Conservation (phyloP, 805 yeast genomes). For the Candida krabiensis region DNA sequence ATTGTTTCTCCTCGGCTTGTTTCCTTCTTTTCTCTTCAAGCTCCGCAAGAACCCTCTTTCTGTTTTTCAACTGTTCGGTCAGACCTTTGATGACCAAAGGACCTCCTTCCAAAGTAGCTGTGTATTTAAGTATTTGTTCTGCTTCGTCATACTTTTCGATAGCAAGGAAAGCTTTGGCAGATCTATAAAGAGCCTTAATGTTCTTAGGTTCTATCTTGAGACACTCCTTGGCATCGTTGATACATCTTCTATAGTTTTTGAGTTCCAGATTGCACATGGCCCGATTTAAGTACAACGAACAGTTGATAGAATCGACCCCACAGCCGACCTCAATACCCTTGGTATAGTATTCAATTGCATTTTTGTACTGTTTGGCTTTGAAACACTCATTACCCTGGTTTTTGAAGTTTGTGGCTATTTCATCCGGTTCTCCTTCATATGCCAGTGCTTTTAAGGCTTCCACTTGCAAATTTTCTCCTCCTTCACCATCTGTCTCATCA, state of each 20-base stretch:
- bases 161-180: constrained; percentile 75
- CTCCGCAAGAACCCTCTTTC: constrained; percentile 24
- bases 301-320: constrained; percentile 52
- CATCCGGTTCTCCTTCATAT: constrained; percentile 94
- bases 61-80: constrained; percentile 38
- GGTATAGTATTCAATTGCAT: constrained; percentile 77
- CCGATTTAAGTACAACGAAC: constrained; percentile 72
- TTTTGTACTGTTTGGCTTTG: constrained; percentile 65
- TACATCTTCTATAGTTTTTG: constrained; percentile 79
- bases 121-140: constrained; percentile 61
- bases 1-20: constrained; percentile 40
- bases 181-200: constrained; percentile 81
- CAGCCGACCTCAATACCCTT: constrained; percentile 76
- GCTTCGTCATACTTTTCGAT: constrained; percentile 75
- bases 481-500: constrained; percentile 73
- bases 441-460: constrained; percentile 92
- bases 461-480: constrained; percentile 69
- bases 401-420: constrained; percentile 84
- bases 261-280: constrained; percentile 91
- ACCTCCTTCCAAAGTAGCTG: constrained; percentile 56
- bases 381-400: constrained; percentile 91
- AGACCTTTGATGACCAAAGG: constrained; percentile 57
- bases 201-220: constrained; percentile 64
- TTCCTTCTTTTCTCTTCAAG: constrained; percentile 33
- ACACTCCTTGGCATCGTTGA: constrained; percentile 80